A percentile compares a stretch with the other conserved stretches of the same genome.
Conservation (phyloP, 257 asterid genomes). For the Solanum etuberosum region DNA sequence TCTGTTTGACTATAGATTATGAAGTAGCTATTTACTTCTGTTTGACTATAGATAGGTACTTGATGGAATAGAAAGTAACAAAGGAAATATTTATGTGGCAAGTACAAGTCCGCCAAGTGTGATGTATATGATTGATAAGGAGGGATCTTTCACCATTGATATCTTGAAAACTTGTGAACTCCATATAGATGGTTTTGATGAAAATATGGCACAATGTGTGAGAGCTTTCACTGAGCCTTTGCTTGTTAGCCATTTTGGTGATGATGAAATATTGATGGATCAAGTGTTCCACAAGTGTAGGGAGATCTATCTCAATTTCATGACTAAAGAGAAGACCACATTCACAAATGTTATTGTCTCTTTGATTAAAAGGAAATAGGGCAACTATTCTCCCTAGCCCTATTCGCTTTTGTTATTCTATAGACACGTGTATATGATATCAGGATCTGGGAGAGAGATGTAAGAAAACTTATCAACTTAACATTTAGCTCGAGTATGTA, state of each 20-base stretch:
- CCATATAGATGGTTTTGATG: slow-evolving; percentile 23
- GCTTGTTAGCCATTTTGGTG: slow-evolving; percentile 42
- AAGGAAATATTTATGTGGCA: slow-evolving; percentile 30
- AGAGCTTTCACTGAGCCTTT: slow-evolving; percentile 56
- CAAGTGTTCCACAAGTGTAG: slow-evolving; percentile 20
- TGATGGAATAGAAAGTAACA: slow-evolving; percentile 22
- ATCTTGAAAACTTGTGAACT: slow-evolving; percentile 25
- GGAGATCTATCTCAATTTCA: slow-evolving; percentile 1
- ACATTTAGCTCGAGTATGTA: not conserved
- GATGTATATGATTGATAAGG: slow-evolving; percentile 22
- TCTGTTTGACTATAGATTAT: too few relatives aligned
- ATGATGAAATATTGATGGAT: slow-evolving; percentile 17
- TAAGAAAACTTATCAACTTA: not conserved
- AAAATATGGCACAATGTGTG: slow-evolving; percentile 29
- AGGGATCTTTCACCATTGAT: slow-evolving; percentile 40
- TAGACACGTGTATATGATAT: too few relatives aligned
- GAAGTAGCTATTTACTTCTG: too few relatives aligned
- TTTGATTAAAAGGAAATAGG: not conserved
- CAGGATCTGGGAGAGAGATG: too few relatives aligned
- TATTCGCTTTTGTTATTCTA: not conserved
- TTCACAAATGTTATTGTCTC: slow-evolving; percentile 11
- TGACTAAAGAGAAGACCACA: slow-evolving; percentile 2
- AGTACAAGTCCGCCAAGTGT: slow-evolving; percentile 28
- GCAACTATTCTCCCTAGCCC: not conserved
- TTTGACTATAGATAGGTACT: slow-evolving; percentile 17